Evolutionary conservation across 192 early-diverging fungal species (phyloP), one percentile per base, ranked within the genome.

Genomic region (Backusella parvicylindrica): DNA sequence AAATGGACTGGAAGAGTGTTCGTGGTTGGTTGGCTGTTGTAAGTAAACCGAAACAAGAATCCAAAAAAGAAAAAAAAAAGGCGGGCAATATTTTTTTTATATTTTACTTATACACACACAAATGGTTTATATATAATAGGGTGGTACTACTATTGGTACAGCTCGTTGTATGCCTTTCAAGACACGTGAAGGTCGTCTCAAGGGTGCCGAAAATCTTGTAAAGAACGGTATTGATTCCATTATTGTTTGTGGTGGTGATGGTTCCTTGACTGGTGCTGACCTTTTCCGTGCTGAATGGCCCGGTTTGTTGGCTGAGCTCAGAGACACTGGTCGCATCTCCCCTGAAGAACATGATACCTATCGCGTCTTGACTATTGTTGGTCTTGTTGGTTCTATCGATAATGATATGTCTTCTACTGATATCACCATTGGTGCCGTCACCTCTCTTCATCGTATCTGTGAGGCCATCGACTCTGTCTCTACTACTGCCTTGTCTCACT

Each of bases 351-450:
- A 86, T n/a, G 77, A 81, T 12, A 79, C 80, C 18, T 88, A 91
- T 75, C 76, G 84, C 6, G 82, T 92, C 69, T 87, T 99, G 74
- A 96, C 92, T 49, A 97, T 99, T 79, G 97, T 99, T 21, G 97
- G 97, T 6, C 83, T 99, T 70, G 97, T 99, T 13, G 96, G 97
- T 9, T 95, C 94, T 3, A 99, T 99, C 75, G 97, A 99, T 84
- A 99, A 99, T 64, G 97, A 99, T 75, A 89, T 94, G 88, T 87
- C 89, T 26, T 88, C 85, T 26, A 92, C 93, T 1, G 97, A 99
- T 75, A 95, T 98, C 76, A 99, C 97, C 6, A 99, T 99, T 75
- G 97, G 97, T 41, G 95, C 96, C 13, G 90, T 92, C 67, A 97
- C 95, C 1, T 92, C 95, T 47, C 90, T 99, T 47, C 94, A 96